A percentile compares a stretch with the other conserved stretches of the same genome.
These are phyloP conservation scores for Quillaja saponaria DNA, from an alignment of 306 rosid species.

Conservation along the genomic window DNA sequence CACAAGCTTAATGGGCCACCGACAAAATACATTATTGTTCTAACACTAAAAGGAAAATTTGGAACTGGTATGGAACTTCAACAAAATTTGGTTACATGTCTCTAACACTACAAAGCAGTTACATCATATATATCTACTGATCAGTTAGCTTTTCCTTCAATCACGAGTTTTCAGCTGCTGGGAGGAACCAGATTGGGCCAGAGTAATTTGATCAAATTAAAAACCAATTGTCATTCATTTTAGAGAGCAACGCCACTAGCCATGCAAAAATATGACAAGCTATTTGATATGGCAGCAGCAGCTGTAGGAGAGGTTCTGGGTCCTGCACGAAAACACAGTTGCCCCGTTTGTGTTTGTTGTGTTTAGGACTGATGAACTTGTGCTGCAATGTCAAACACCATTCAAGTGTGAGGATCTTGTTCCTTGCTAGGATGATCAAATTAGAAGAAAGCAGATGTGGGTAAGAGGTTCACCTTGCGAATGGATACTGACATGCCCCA, in stretches of 20 bases:
- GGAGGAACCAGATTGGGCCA: too few relatives aligned
- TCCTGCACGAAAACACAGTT: constrained; percentile 73
- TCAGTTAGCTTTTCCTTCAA: too few relatives aligned
- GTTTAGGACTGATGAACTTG: constrained; percentile 71
- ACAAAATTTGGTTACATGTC: constrained; percentile 22
- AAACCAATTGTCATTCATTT: constrained; percentile 14
- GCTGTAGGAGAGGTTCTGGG: constrained; percentile 59
- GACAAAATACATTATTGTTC: too few relatives aligned
- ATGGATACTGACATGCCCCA: constrained; percentile 69
- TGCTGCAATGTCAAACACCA: constrained; percentile 49
- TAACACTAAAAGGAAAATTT: not conserved
- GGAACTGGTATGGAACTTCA: constrained; percentile 22
- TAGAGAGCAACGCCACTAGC: constrained; percentile 33
- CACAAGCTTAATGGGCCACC: too few relatives aligned
- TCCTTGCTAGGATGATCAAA: constrained; percentile 2
- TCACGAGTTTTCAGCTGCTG: too few relatives aligned
- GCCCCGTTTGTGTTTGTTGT: constrained; percentile 82
- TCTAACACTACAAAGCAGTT: constrained; percentile 12
- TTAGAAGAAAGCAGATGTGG: constrained; percentile 6
- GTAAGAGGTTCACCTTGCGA: constrained; percentile 54
- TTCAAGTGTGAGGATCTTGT: constrained; percentile 15
- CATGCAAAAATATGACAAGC: constrained; percentile 33
- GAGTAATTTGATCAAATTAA: too few relatives aligned
- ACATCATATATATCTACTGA: constrained; percentile 18
- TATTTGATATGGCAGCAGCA: constrained; percentile 31